These are phyloP conservation scores for Whalleya microplaca DNA, from an alignment of 2,329 filamentous ascomycete species.

Conservation along the genomic window DNA sequence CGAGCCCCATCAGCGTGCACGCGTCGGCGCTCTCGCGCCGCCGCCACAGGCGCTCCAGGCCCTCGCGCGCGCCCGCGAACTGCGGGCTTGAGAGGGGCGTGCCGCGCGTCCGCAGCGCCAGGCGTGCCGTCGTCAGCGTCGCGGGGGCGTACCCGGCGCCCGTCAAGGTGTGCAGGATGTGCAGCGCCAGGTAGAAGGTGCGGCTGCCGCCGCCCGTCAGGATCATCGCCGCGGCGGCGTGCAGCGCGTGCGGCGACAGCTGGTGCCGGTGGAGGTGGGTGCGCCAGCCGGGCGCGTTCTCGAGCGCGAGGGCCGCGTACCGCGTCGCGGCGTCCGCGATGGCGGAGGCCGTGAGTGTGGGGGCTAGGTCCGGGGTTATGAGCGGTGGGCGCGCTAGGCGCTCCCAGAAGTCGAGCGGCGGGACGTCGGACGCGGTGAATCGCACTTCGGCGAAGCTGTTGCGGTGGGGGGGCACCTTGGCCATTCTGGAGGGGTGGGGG, in stretches of 20 bases:
- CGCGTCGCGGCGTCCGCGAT: slow-evolving; percentile 28
- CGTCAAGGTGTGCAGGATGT: slow-evolving; percentile 42
- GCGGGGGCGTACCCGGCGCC: slow-evolving; percentile 41
- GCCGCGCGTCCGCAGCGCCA: slow-evolving; percentile 22
- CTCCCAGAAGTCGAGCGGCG: slow-evolving; percentile 35
- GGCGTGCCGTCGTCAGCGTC: slow-evolving; percentile 37
- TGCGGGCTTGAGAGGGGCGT: slow-evolving; percentile 17
- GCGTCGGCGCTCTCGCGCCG: slow-evolving; percentile 34
- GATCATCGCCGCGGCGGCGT: slow-evolving; percentile 37
- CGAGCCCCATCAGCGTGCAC: slow-evolving; percentile 41
- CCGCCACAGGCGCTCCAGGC: slow-evolving; percentile 25
- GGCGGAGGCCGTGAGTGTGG: slow-evolving; percentile 27
- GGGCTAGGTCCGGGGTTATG: slow-evolving; percentile 2
- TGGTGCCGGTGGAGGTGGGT: not conserved
- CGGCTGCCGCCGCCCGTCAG: not conserved
- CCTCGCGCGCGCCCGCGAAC: slow-evolving; percentile 22
- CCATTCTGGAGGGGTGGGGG: not conserved
- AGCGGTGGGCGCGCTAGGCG: too few species aligned
- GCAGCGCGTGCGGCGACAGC: slow-evolving; percentile 31
- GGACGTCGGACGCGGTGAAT: slow-evolving; percentile 36
- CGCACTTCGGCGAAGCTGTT: slow-evolving; percentile 20
- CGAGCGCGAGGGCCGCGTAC: slow-evolving; percentile 32
- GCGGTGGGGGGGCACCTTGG: not conserved
- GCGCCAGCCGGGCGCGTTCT: slow-evolving; percentile 30
- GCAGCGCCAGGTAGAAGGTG: slow-evolving; percentile 30